A percentile compares a stretch with the other conserved stretches of the same genome.
Conservation (phyloP, 345 rosid species). For the Lenwebbia sp. region DNA sequence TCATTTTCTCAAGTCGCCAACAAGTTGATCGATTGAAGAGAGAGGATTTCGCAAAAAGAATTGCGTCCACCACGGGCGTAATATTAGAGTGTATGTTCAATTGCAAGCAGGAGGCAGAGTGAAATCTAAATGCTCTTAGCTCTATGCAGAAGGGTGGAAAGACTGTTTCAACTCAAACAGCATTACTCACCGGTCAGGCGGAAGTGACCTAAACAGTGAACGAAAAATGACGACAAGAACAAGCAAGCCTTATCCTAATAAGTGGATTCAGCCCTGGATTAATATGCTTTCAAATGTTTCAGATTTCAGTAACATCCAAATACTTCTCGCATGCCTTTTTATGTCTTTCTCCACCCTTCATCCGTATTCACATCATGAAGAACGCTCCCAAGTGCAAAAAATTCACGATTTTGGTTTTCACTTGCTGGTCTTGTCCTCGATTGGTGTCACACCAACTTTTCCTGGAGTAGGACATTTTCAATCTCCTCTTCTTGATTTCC, state of each 20-base stretch:
- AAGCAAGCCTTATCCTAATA: neutral
- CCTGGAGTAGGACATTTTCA: neutral
- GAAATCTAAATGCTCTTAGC: neutral
- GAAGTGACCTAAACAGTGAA: neutral
- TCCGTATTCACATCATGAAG: neutral
- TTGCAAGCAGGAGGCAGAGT: neutral
- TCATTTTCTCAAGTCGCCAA: neutral
- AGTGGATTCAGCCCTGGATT: neutral
- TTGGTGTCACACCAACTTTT: neutral
- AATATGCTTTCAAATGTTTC: neutral
- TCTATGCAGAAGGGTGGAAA: neutral
- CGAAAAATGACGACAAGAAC: neutral
- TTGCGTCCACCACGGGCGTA: neutral
- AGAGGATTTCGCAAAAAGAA: neutral
- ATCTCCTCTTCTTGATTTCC: neutral
- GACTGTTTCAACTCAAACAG: neutral
- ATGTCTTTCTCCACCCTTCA: neutral
- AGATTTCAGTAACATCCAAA: neutral
- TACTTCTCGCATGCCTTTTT: neutral
- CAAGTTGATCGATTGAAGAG: neutral
- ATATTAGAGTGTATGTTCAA: neutral
- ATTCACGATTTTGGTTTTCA: neutral
- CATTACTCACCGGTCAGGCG: neutral
- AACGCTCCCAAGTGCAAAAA: neutral
- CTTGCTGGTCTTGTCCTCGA: neutral